Evolutionary conservation across 1,284 basidiomycete species (phyloP).

Genomic region (Leccinum pachyderme): DNA sequence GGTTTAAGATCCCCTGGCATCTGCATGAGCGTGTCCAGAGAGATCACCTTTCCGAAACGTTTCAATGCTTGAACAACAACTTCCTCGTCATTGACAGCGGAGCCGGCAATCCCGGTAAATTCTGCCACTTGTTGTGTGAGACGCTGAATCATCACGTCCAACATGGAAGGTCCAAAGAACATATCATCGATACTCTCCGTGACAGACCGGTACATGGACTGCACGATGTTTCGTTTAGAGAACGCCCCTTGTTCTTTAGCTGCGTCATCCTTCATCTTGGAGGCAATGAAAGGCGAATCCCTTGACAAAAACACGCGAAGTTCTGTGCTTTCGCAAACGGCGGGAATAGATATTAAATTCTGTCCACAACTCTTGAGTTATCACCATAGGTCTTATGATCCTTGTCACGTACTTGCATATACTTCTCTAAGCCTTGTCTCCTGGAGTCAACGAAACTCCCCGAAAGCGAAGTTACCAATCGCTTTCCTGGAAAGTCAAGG

Average conservation of each 20-base stretch:
- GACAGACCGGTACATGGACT: slow-evolving; percentile 83
- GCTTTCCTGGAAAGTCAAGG: slow-evolving; percentile 88
- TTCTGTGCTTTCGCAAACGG: slow-evolving; percentile 81
- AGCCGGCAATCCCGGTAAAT: slow-evolving; percentile 78
- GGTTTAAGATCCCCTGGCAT: slow-evolving; percentile 74
- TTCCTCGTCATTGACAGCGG: slow-evolving; percentile 80
- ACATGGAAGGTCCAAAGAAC: slow-evolving; percentile 90
- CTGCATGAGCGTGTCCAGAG: slow-evolving; percentile 66
- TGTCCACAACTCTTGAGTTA: slow-evolving; percentile 32
- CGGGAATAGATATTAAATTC: slow-evolving; percentile 71
- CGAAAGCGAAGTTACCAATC: slow-evolving; percentile 81
- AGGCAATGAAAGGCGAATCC: slow-evolving; percentile 73
- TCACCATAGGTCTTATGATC: neutral
- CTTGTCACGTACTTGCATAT: slow-evolving; percentile 70
- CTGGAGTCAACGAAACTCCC: slow-evolving; percentile 82
- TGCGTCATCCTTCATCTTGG: slow-evolving; percentile 41
- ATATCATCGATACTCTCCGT: slow-evolving; percentile 92
- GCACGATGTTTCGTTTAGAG: slow-evolving; percentile 74
- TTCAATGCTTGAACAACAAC: slow-evolving; percentile 76
- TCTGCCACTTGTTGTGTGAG: slow-evolving; percentile 87
- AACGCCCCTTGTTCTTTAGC: slow-evolving; percentile 46
- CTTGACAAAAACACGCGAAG: slow-evolving; percentile 86
- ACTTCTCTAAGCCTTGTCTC: slow-evolving; percentile 79
- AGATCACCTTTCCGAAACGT: slow-evolving; percentile 58
- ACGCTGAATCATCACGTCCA: slow-evolving; percentile 89